A percentile compares a stretch with the other conserved stretches of the same genome.
These are phyloP conservation scores for Coccomyxa sp. DNA, from an alignment of 139 green algal species.

Conservation along the genomic window DNA sequence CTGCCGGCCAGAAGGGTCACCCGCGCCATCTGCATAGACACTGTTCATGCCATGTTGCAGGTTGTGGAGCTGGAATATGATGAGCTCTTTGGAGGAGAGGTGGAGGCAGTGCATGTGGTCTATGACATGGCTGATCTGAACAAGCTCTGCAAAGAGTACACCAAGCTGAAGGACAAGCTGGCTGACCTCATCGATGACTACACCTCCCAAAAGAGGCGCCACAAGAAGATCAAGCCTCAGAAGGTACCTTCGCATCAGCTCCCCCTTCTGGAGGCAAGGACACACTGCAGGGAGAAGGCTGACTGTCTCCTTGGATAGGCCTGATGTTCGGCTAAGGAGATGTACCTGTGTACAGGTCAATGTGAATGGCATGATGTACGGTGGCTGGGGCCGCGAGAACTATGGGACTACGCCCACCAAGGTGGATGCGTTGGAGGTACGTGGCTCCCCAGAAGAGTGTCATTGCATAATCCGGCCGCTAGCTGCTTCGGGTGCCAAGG, in stretches of 20 bases:
- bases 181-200: conserved; percentile 55
- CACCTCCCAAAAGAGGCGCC: conserved; percentile 19
- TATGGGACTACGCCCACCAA: conserved; percentile 51
- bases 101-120: conserved; percentile 30
- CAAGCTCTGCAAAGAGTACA: conserved; percentile 32
- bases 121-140: conserved; percentile 39
- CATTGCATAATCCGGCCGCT: not conserved
- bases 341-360: conserved; percentile 27
- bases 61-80: conserved; percentile 16
- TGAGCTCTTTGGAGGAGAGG: conserved; percentile 13
- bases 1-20: too few relatives aligned
- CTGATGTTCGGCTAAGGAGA: too few relatives aligned
- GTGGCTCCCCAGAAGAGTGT: not conserved
- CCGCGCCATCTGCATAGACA: too few relatives aligned
- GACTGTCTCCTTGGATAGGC: not conserved
- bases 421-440: conserved; percentile 41
- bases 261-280: not conserved
- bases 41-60: too few relatives aligned
- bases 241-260: conserved; percentile 7
- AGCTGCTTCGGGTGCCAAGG: too few relatives aligned
- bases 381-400: conserved; percentile 48
- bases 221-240: conserved; percentile 30
- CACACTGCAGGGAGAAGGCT: not conserved
- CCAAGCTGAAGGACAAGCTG: conserved; percentile 19
- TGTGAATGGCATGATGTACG: conserved; percentile 37